Percentiles rank a stretch among this genome's conserved stretches.
Evolutionary conservation across 2,329 filamentous ascomycete genomes (phyloP).

Genomic region (Pseudocercospora macadamiae): DNA sequence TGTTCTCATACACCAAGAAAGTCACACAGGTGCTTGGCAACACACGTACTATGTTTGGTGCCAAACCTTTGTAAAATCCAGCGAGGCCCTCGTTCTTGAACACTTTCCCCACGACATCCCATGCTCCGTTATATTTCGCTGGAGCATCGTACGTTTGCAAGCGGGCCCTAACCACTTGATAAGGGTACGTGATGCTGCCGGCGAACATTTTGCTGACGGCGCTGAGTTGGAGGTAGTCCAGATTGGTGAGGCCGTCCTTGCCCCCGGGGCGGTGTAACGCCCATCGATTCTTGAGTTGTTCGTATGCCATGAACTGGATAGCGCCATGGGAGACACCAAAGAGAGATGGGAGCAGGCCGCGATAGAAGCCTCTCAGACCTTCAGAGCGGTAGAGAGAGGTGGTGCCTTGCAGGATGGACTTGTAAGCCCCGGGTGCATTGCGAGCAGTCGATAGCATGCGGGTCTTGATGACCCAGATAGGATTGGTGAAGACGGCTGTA

Average conservation of each 20-base stretch:
- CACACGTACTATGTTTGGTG: slow-evolving; percentile 86
- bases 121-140: slow-evolving; percentile 69
- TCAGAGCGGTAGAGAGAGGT: slow-evolving; percentile 69
- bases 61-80: slow-evolving; percentile 90
- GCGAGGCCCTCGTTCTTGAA: slow-evolving; percentile 77
- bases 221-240: slow-evolving; percentile 80
- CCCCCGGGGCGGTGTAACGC: slow-evolving; percentile 41
- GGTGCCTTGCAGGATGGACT: slow-evolving; percentile 72
- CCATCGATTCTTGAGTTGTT: slow-evolving; percentile 69
- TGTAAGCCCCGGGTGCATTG: slow-evolving; percentile 75
- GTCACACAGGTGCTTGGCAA: slow-evolving; percentile 95
- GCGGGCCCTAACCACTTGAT: slow-evolving; percentile 86
- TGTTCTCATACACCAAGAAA: slow-evolving; percentile 96
- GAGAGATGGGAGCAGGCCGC: slow-evolving; percentile 79
- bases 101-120: slow-evolving; percentile 72
- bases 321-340: slow-evolving; percentile 90
- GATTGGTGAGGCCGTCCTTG: slow-evolving; percentile 61
- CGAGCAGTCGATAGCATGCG: slow-evolving; percentile 89
- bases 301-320: slow-evolving; percentile 95
- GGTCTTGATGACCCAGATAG: slow-evolving; percentile 97
- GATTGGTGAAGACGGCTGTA: slow-evolving; percentile 85
- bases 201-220: slow-evolving; percentile 83
- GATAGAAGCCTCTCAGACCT: slow-evolving; percentile 80
- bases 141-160: slow-evolving; percentile 88
- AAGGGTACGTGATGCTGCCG: slow-evolving; percentile 88